A percentile compares a stretch with the other conserved stretches of the same genome.
These are phyloP conservation scores for Ustilago bromivora DNA, from an alignment of 1,284 basidiomycete species.

Conservation along the genomic window DNA sequence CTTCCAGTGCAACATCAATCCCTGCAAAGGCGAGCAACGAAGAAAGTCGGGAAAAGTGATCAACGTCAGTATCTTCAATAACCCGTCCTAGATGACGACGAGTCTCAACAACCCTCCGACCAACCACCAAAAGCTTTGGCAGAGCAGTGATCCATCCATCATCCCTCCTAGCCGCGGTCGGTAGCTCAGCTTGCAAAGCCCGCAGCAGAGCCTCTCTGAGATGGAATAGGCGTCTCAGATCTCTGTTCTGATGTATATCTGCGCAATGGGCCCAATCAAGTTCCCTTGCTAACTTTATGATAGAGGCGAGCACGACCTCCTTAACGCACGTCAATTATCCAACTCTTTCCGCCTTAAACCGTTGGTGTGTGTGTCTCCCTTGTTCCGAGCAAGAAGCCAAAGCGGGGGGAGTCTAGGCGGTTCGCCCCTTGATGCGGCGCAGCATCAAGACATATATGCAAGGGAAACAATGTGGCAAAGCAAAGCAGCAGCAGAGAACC, in stretches of 20 bases:
- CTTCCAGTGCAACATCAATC: too few relatives aligned
- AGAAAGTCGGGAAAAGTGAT: background rate
- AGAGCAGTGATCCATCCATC: background rate
- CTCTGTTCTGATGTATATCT: constrained; percentile 46
- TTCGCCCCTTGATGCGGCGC: constrained; percentile 3
- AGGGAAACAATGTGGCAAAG: background rate
- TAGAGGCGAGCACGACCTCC: constrained; percentile 21
- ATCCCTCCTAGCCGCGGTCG: background rate
- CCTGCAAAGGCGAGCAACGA: background rate
- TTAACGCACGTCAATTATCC: constrained; percentile 8
- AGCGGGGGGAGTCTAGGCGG: constrained; percentile 14
- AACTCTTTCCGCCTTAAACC: constrained; percentile 1
- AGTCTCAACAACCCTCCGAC: background rate
- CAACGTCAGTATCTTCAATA: background rate
- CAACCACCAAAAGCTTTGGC: background rate
- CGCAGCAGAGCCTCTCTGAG: background rate
- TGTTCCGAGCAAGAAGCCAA: constrained; percentile 1
- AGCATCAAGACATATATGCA: background rate
- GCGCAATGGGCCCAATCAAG: constrained; percentile 43
- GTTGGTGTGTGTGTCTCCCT: background rate
- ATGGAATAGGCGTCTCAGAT: constrained; percentile 40
- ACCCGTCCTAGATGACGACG: background rate
- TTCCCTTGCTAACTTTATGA: constrained; percentile 19
- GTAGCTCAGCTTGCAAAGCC: background rate
- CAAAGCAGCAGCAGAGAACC: constrained; percentile 9